These are phyloP conservation scores for Aureobasidium sp. DNA, from an alignment of 2,329 filamentous ascomycete genomes.

Conservation along the genomic window DNA sequence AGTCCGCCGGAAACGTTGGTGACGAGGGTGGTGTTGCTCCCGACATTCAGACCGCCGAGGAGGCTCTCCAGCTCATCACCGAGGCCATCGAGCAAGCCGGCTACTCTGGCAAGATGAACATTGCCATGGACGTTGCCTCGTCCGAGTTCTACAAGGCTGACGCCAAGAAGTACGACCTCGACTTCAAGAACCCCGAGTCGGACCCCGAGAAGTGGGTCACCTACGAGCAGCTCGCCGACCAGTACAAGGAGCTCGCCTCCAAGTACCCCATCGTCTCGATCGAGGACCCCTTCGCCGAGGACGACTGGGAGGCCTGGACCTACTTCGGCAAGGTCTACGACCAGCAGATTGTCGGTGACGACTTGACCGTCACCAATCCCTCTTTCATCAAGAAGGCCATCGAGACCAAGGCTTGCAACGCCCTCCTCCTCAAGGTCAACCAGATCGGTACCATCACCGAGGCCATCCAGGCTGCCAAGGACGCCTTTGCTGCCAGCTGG, in stretches of 20 bases:
- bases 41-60: constrained; percentile 93
- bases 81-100: constrained; percentile 90
- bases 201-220: constrained; percentile 97
- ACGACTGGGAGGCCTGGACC: constrained; percentile 99
- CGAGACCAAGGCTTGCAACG: constrained; percentile 97
- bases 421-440: constrained; percentile 98
- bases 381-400: constrained; percentile 99
- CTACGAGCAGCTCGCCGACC: constrained; percentile 89
- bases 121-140: constrained; percentile 98
- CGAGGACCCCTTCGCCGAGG: constrained; percentile 98
- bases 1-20: constrained; percentile 96
- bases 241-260: constrained; percentile 78
- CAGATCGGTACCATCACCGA: constrained; percentile 98
- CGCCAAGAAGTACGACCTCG: constrained; percentile 98
- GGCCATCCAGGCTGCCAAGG: constrained; percentile 98
- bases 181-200: constrained; percentile 99
- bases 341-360: constrained; percentile 97
- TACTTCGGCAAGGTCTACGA: constrained; percentile 99
- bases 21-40: constrained; percentile 99
- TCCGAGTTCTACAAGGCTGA: constrained; percentile 98
- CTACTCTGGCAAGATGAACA: constrained; percentile 93
- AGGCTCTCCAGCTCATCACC: constrained; percentile 93
- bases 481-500: constrained; percentile 92
- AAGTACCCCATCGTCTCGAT: constrained; percentile 99
- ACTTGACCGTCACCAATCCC: constrained; percentile 98